Base-by-base conservation (phyloP, 1,139 yeast genomes). In the Hyphopichia burtonii region DNA sequence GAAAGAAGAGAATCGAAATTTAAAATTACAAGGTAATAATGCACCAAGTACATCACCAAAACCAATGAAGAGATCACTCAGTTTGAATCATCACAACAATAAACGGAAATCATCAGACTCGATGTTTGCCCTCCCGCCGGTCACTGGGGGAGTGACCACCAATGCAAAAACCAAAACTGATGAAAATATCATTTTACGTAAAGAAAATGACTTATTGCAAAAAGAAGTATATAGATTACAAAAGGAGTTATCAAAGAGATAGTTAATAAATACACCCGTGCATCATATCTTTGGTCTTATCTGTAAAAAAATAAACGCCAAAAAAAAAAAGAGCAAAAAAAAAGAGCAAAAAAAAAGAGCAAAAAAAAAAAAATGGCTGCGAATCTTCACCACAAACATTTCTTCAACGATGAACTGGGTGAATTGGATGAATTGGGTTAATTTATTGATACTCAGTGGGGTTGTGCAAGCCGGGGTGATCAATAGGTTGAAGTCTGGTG, bases 1-100 rank as follows among this genome's bases (percentile, higher is more conserved):
- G 44, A 77, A 73, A 48, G 78, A 74, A 31, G 86, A 82, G 46
- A 81, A 80, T 50, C 66, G 58, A 38, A 44, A 45, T 6, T 57
- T 73, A 39, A 65, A 52, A 44, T 41, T 25, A 40, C 14, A n/a
- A n/a, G 33, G 17, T 16, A 19, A 23, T 30, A 20, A 17, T 33
- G 3, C 25, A 8, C 4, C 16, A 12, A 14, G 4, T 33, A 14
- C 28, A 20, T 12, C 30, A 23, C 18, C 19, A 3, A 16, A 12
- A 10, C 27, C 36, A 14, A 23, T 33, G 4, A 18, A 25, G 25
- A 30, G 34, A 33, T 20, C 28, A n/a, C 17, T 33, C 4, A 33
- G 36, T 22, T 31, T 31, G 15, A 31, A 16, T 30, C 32, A 16
- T 27, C 30, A 27, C 6, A 10, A 27, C 5, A 10, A 10, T 10